Evolutionary conservation across 768 basidiomycete genomes (phyloP).

Genomic region (Collybia nuda): DNA sequence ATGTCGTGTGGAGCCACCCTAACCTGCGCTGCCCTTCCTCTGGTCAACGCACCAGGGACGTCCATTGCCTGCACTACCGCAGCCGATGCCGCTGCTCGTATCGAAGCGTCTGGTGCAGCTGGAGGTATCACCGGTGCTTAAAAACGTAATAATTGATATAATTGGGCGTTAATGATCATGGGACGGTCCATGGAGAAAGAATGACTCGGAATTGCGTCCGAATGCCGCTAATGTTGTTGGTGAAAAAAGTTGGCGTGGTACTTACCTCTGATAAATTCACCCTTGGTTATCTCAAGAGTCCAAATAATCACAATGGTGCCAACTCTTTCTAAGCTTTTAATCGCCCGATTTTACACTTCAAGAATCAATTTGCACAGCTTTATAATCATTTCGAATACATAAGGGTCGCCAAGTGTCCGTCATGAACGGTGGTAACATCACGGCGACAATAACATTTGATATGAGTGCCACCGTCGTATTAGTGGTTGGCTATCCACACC

Average conservation of each 20-base stretch:
- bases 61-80: constrained; percentile 49
- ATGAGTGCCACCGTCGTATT: not conserved
- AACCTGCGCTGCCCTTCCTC: constrained; percentile 50
- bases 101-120: constrained; percentile 38
- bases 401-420: not conserved
- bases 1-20: constrained; percentile 35
- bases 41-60: constrained; percentile 54
- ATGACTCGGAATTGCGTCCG: too few relatives aligned
- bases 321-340: too few relatives aligned
- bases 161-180: too few relatives aligned
- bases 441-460: not conserved
- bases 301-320: too few relatives aligned
- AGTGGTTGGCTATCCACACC: not conserved
- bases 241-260: too few relatives aligned
- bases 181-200: too few relatives aligned
- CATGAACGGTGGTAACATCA: constrained; percentile 1
- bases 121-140: constrained; percentile 40
- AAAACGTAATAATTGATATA: not conserved
- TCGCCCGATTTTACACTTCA: too few relatives aligned
- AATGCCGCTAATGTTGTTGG: too few relatives aligned
- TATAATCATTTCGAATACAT: too few relatives aligned
- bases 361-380: too few relatives aligned
- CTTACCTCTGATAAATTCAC: too few relatives aligned
- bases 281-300: too few relatives aligned
- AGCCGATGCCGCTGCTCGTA: constrained; percentile 43